phyloP scores from a whole-genome alignment of 768 basidiomycete species.

The Trametes cinnabarina region DNA sequence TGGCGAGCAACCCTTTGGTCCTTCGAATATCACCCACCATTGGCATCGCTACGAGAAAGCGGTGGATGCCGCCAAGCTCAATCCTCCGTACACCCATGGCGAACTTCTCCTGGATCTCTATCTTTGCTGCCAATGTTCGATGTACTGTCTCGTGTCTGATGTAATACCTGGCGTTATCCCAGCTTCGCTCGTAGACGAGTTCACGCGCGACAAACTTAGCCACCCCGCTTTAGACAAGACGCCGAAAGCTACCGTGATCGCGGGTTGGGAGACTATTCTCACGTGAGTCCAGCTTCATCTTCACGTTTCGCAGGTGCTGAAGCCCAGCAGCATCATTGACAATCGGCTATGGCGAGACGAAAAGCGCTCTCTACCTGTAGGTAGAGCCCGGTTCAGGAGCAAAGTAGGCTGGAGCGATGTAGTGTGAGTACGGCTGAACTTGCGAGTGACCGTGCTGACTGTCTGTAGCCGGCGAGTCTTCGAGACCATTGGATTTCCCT shows the following conservation, averaged over 20 bases:
- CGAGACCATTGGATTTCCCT: constrained; percentile 37
- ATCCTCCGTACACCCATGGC: constrained; percentile 53
- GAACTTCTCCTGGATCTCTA: constrained; percentile 68
- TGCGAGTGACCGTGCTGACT: neutral
- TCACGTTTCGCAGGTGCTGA: neutral
- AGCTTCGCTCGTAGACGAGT: constrained; percentile 57
- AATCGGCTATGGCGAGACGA: constrained; percentile 76
- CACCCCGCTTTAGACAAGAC: constrained; percentile 58
- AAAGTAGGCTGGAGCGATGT: constrained; percentile 66
- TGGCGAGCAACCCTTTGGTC: constrained; percentile 44
- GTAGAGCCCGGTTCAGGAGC: constrained; percentile 51
- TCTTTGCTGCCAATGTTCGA: constrained; percentile 80
- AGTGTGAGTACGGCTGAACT: constrained; percentile 43
- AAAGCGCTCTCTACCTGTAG: constrained; percentile 52
- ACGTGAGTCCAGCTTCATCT: constrained; percentile 44
- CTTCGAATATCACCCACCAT: constrained; percentile 69
- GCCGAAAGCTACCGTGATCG: constrained; percentile 51
- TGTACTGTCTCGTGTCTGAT: constrained; percentile 68
- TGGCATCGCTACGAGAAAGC: constrained; percentile 74
- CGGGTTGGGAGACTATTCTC: constrained; percentile 64
- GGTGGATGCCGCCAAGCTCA: constrained; percentile 66
- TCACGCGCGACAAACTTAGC: constrained; percentile 56
- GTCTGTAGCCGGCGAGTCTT: constrained; percentile 40
- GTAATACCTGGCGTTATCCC: constrained; percentile 75
- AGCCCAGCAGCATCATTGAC: constrained; percentile 57